These are phyloP conservation scores for Rhynchospora breviuscula DNA, from an alignment of 176 grass and related monocot genomes.

Conservation along the genomic window DNA sequence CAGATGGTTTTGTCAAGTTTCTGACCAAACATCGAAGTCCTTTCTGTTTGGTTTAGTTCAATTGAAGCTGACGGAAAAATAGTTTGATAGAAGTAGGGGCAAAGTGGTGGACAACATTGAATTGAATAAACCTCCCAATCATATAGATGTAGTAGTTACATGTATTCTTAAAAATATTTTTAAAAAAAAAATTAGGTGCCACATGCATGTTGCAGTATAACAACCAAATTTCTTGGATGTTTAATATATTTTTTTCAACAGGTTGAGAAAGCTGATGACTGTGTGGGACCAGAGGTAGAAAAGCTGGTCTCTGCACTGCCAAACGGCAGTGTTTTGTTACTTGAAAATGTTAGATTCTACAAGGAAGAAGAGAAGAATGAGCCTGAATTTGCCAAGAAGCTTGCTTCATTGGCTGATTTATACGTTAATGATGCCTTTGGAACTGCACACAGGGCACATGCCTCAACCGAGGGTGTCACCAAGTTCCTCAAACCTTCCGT, in stretches of 20 bases:
- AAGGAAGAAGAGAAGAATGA: conserved; percentile 56
- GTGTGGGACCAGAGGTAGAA: conserved; percentile 43
- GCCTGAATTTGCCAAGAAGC: conserved; percentile 44
- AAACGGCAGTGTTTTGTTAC: conserved; percentile 40
- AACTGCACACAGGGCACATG: conserved; percentile 46
- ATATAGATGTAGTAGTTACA: background rate
- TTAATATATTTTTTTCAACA: conserved; percentile 11
- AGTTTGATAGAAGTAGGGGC: too few species aligned
- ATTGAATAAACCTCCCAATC: background rate
- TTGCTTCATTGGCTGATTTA: conserved; percentile 39
- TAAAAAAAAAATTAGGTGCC: background rate
- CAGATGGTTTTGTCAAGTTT: background rate
- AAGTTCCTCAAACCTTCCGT: conserved; percentile 42
- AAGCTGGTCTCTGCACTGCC: conserved; percentile 35
- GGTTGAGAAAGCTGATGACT: conserved; percentile 41
- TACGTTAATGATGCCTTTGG: conserved; percentile 53
- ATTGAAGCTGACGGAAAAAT: background rate
- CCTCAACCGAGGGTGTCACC: conserved; percentile 43
- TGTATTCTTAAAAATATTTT: background rate
- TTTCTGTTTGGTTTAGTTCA: background rate
- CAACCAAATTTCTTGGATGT: background rate
- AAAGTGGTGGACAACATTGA: background rate
- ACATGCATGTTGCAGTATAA: background rate
- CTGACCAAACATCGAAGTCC: background rate
- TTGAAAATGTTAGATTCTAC: conserved; percentile 47